These are phyloP conservation scores for Prunus salicina DNA, from an alignment of 306 rosid genomes.

Conservation along the genomic window DNA sequence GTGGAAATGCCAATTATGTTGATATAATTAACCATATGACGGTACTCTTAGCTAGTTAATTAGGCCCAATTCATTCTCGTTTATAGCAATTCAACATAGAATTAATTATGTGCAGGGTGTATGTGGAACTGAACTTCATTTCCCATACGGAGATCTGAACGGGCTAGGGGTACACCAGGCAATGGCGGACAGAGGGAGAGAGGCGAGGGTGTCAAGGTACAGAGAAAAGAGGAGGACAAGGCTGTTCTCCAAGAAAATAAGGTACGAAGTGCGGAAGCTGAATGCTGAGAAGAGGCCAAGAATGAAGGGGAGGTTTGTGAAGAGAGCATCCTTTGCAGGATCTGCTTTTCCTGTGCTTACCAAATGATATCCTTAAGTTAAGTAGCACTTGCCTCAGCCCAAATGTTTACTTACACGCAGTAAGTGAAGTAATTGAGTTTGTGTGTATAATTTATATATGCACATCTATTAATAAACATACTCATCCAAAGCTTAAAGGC, in stretches of 20 bases:
- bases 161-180: conserved; percentile 37
- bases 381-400: not conserved
- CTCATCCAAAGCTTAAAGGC: no score
- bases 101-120: conserved; percentile 31
- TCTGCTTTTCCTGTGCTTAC: conserved; percentile 45
- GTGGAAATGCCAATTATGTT: not conserved
- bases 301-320: conserved; percentile 96
- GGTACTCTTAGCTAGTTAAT: no score
- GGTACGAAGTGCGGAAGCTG: conserved; percentile 93
- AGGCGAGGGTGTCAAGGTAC: conserved; percentile 86
- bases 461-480: not conserved
- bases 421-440: not conserved
- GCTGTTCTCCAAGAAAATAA: conserved; percentile 88
- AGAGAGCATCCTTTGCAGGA: conserved; percentile 54
- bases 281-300: conserved; percentile 97
- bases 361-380: not conserved
- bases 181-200: conserved; percentile 66
- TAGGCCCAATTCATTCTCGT: no score
- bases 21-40: no score
- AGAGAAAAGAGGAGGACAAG: conserved; percentile 83
- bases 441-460: not conserved
- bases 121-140: conserved; percentile 27
- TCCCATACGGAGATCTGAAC: conserved; percentile 36
- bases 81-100: no score
- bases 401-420: not conserved